A percentile compares a stretch with the other conserved stretches of the same genome.
Evolutionary conservation across 2,329 filamentous ascomycete species (phyloP).

Genomic region (Trichoderma sp.): DNA sequence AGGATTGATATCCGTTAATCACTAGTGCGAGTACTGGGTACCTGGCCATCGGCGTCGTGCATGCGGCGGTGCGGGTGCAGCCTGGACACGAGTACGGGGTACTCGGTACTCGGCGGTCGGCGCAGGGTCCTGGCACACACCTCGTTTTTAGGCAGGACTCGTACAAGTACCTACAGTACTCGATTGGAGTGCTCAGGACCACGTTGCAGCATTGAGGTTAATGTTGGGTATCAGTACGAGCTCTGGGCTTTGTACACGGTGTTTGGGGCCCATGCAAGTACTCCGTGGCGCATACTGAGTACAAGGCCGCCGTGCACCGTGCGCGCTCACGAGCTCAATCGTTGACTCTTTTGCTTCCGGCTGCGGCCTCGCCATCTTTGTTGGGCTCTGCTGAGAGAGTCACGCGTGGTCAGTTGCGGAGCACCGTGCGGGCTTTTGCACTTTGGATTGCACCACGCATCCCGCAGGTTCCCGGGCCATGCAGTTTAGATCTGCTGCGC

Average conservation of each 20-base stretch:
- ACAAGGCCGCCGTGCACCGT: neutral
- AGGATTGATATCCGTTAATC: neutral
- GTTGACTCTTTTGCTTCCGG: neutral
- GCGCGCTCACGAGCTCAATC: neutral
- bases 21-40: neutral
- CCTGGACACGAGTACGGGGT: neutral
- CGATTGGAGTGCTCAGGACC: neutral
- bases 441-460: neutral
- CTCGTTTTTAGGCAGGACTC: neutral
- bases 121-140: neutral
- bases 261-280: slow-evolving; percentile 19
- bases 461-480: slow-evolving; percentile 11
- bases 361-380: neutral
- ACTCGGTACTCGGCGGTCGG: neutral
- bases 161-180: neutral
- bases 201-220: neutral
- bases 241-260: slow-evolving; percentile 4
- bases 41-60: neutral
- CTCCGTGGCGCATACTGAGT: slow-evolving; percentile 6
- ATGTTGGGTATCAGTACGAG: slow-evolving; percentile 12
- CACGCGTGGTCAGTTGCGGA: slow-evolving; percentile 17
- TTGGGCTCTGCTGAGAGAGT: neutral
- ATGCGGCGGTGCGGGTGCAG: neutral
- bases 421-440: slow-evolving; percentile 14
- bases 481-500: neutral